phyloP scores from a whole-genome alignment of 331 rosid species.

The Phaseolus coccineus region DNA sequence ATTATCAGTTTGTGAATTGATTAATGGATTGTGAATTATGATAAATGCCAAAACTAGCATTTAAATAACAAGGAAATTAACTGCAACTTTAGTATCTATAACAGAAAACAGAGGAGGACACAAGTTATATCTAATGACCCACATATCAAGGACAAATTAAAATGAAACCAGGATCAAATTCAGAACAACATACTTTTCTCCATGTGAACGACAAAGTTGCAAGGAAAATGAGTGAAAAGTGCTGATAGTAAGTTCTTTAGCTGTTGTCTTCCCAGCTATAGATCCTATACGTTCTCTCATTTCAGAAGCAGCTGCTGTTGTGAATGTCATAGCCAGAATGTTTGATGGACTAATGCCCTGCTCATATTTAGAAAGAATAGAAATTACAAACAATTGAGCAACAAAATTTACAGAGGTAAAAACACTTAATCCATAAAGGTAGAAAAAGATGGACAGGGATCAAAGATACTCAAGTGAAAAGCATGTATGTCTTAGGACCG shows the following conservation, averaged over 20 bases:
- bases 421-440: neutral
- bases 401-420: conserved; percentile 8
- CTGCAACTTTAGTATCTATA: conserved; percentile 20
- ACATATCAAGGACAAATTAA: neutral
- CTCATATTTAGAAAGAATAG: conserved; percentile 34
- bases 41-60: conserved; percentile 19
- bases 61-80: conserved; percentile 35
- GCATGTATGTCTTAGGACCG: conserved; percentile 26
- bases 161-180: conserved; percentile 35
- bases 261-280: conserved; percentile 82
- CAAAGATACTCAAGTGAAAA: conserved; percentile 15
- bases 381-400: conserved; percentile 29
- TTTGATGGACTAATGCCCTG: conserved; percentile 80
- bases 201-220: conserved; percentile 94
- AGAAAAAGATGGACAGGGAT: conserved; percentile 21
- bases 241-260: conserved; percentile 88
- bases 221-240: conserved; percentile 97
- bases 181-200: conserved; percentile 72
- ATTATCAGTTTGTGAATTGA: conserved; percentile 15
- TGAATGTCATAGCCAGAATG: conserved; percentile 95
- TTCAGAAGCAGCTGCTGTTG: conserved; percentile 95
- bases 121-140: conserved; percentile 22
- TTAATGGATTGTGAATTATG: conserved; percentile 19
- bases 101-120: conserved; percentile 33
- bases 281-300: conserved; percentile 93